Evolutionary conservation across 768 basidiomycete species (phyloP).

Genomic region (Cantharellus cinnabarinus): DNA sequence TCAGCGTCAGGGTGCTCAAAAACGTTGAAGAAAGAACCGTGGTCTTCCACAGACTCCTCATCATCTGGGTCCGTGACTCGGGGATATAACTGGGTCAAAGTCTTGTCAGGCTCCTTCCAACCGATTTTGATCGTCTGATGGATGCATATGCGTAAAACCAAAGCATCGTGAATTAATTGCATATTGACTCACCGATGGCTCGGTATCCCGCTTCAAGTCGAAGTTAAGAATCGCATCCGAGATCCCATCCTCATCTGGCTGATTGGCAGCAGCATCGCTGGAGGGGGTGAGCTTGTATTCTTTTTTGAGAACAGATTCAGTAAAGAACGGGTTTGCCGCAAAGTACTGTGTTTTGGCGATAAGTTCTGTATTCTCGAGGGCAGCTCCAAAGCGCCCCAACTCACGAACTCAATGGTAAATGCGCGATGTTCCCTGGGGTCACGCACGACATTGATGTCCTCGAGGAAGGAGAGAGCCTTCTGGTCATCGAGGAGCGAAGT

Average conservation of each 20-base stretch:
- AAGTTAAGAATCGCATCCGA: slow-evolving; percentile 63
- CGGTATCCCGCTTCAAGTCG: slow-evolving; percentile 56
- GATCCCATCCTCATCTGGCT: slow-evolving; percentile 55
- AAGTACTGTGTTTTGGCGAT: slow-evolving; percentile 33
- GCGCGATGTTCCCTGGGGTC: slow-evolving; percentile 56
- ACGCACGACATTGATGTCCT: slow-evolving; percentile 67
- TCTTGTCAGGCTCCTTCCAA: slow-evolving; percentile 63
- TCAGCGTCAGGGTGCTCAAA: slow-evolving; percentile 49
- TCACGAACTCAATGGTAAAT: slow-evolving; percentile 75
- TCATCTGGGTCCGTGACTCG: slow-evolving; percentile 30
- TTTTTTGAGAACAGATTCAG: slow-evolving; percentile 55
- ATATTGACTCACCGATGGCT: slow-evolving; percentile 32
- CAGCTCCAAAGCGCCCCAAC: slow-evolving; percentile 16
- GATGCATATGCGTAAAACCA: neutral
- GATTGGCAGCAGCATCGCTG: slow-evolving; percentile 18
- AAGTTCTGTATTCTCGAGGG: neutral
- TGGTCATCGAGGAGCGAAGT: slow-evolving; percentile 58
- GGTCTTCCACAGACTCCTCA: slow-evolving; percentile 39
- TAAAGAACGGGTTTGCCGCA: slow-evolving; percentile 73
- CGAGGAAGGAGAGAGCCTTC: slow-evolving; percentile 61
- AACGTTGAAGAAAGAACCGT: slow-evolving; percentile 77
- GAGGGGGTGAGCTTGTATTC: slow-evolving; percentile 52
- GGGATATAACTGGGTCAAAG: slow-evolving; percentile 63
- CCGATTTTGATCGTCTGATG: slow-evolving; percentile 41
- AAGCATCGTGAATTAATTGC: neutral